A percentile compares a stretch with the other conserved stretches of the same genome.
Evolutionary conservation across 345 rosid genomes (phyloP).

Genomic region (Eucalyptus curtisii): DNA sequence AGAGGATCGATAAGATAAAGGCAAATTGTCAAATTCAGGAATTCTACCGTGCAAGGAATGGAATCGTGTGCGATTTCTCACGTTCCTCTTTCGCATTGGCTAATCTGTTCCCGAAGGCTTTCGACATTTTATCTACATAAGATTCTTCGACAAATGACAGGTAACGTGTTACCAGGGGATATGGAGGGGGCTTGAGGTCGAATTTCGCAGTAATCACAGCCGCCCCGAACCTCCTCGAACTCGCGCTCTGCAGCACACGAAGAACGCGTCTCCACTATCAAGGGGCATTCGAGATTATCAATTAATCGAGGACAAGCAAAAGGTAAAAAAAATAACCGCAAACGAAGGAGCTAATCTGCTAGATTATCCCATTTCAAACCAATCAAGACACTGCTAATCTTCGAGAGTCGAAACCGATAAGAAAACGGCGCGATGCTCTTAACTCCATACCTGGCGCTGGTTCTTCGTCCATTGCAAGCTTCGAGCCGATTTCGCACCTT

Average conservation of each 20-base stretch:
- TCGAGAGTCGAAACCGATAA: not conserved
- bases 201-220: slow-evolving; percentile 31
- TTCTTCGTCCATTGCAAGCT: not conserved
- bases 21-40: not conserved
- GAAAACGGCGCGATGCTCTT: not conserved
- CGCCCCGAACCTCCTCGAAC: not conserved
- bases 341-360: not conserved
- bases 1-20: not conserved
- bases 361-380: not conserved
- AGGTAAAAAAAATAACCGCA: not conserved
- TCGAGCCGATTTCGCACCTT: not conserved
- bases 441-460: not conserved
- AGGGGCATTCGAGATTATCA: not conserved
- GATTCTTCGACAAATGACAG: not conserved
- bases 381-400: not conserved
- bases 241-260: slow-evolving; percentile 21
- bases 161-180: slow-evolving; percentile 37
- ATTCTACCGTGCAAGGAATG: not conserved
- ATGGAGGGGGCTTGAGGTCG: slow-evolving; percentile 88
- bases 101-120: not conserved
- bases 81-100: not conserved
- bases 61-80: not conserved
- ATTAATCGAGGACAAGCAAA: not conserved
- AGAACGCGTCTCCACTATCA: not conserved
- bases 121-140: not conserved